Evolutionary conservation across 2,329 filamentous ascomycete genomes (phyloP), one percentile per base, ranked within the genome.

Genomic region (Knufia fluminis): DNA sequence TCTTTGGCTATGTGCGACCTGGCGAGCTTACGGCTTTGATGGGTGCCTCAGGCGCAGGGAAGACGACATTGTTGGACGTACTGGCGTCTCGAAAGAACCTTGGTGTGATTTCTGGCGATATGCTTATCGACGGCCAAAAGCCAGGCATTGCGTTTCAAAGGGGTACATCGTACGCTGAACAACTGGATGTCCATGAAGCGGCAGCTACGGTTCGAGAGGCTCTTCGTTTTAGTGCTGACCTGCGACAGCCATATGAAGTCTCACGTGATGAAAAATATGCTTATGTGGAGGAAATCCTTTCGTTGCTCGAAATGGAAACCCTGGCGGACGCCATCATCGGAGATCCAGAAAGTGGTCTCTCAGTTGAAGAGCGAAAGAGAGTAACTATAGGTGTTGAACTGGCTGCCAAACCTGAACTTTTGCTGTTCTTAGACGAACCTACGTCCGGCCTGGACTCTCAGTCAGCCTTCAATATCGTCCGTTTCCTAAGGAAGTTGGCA

Each of bases 11-110:
- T 49, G 71, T 76, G 19, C 67, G 70, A 49, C 72, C 73, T 0
- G 73, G 73, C 6, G 66, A 71, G 42, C 54, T 76, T 20, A 74
- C 71, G 4, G 73, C 73, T 4, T 57, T 76, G 35, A 75, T 75
- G 72, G 73, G 71, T 3, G 71, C 71, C 12, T 77, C 73, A 2
- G 78, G 78, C n/a, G 88, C 87, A 3, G 88, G 88, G 43, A 94
- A 94, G 69, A 92, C 87, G 0, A 94, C 88, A 0, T 71, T 94
- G 0, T 71, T 94, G 2, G 86, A 94, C 59, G 85, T 91, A 1
- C 70, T 94, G 9, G 80, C 81, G 1, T 69, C 75, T 3, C 68
- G 81, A 49, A 82, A 80, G 64, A 83, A 77, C 55, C 79, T 82
- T 53, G 80, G 81, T 55, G 77, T 82, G 3, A 77, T 84, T 45